Base-by-base conservation (phyloP, 805 yeast species). In the Millerozyma miso region DNA sequence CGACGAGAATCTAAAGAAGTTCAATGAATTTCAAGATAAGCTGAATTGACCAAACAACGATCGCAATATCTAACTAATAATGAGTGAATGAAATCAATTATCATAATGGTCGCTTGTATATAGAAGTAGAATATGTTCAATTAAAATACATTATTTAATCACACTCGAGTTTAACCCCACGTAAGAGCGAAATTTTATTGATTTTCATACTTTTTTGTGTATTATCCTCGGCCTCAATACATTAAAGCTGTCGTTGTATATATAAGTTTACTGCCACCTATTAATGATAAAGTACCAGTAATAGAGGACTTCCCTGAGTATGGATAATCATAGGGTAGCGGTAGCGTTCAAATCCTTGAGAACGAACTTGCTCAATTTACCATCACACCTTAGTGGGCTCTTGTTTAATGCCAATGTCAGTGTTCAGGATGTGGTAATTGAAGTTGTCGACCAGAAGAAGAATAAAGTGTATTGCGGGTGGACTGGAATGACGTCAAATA, bases 381-480 rank as follows among this genome's bases (percentile, higher is more conserved):
- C 88, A 0, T 56, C 73, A 1, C 62, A 67, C 19, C 49, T 80
- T 15, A 62, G 77, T 3, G 61, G 67, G 29, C 54, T 73, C 38
- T 60, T 82, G 19, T 72, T 69, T 54, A 67, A 70, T 47, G 77
- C 83, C 4, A 73, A 76, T 45, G 72, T 81, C 23, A 77, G 68
- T 31, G 74, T 77, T 3, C 88, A 83, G 52, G 73, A 76, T 50
- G 79, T 82, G 13, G 70, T 82, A 3, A 59, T 83, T 2, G 81
- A 81, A 50, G 47, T 53, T 46, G 74, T 71, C 37, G 53, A 43
- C 41, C 46, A 43, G 31, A 52, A 50, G 20, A 53, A 44, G 33
- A 52, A 38, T 23, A 66, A 53, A 43, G 52, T 41, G 3, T 81
- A 71, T 48, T 72, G 79, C 15, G 89, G 88, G 3, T 83, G 89